A percentile compares a stretch with the other conserved stretches of the same genome.
phyloP scores from a whole-genome alignment of 192 early-diverging fungal genomes.

The Mortierella hygrophila region DNA sequence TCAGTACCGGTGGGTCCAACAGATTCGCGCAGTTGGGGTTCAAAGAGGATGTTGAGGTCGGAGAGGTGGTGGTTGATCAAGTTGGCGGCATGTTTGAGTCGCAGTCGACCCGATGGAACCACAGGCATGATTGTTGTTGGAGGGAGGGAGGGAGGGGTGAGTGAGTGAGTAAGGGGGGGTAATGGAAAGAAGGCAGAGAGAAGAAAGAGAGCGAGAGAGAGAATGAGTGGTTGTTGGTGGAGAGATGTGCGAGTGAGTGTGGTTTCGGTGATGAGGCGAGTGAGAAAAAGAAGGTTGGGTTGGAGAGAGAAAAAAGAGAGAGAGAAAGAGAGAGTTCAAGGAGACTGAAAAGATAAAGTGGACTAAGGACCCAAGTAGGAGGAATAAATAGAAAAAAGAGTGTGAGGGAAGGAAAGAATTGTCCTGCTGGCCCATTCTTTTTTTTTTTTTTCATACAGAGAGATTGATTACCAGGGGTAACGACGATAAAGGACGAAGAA shows the following conservation, averaged over 20 bases:
- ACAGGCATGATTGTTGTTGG: conserved; percentile 18
- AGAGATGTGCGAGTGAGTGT: neutral
- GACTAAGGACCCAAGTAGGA: neutral
- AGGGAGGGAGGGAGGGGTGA: neutral
- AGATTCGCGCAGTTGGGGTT: conserved; percentile 22
- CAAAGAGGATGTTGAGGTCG: conserved; percentile 47
- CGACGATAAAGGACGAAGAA: too few species aligned
- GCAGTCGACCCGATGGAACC: conserved; percentile 23
- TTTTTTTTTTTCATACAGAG: neutral
- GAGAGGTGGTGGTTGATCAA: conserved; percentile 44
- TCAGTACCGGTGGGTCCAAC: conserved; percentile 35
- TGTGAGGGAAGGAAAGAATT: neutral
- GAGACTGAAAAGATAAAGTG: neutral
- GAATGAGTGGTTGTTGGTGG: neutral
- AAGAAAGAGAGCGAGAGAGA: neutral
- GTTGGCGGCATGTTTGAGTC: conserved; percentile 33
- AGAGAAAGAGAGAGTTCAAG: neutral
- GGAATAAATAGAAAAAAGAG: neutral
- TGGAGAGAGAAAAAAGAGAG: neutral
- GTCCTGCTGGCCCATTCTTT: neutral
- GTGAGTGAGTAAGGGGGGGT: neutral
- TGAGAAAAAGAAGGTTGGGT: neutral
- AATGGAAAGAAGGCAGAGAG: neutral
- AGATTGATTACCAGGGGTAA: neutral
- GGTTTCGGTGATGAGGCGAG: neutral